A percentile compares a stretch with the other conserved stretches of the same genome.
Conservation (phyloP, 768 basidiomycete genomes). For the Leccinum aurantiacum region DNA sequence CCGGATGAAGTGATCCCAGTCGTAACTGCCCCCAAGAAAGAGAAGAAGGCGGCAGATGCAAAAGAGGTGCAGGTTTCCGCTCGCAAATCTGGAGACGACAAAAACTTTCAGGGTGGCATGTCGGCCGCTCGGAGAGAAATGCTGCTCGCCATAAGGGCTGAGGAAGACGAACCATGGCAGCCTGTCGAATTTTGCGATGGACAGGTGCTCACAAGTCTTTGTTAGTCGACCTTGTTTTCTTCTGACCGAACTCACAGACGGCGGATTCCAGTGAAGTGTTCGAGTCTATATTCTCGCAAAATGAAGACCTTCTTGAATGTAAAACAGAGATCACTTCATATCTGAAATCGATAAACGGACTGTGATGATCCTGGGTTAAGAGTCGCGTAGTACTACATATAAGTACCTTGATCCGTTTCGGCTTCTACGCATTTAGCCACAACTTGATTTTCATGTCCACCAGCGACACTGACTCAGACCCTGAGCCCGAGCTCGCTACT, state of each 20-base stretch:
- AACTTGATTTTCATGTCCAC: slow-evolving; percentile 34
- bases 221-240: background rate
- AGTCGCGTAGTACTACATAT: background rate
- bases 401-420: slow-evolving; percentile 1
- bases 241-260: slow-evolving; percentile 43
- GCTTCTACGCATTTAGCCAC: background rate
- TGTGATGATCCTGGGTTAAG: slow-evolving; percentile 33
- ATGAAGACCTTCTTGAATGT: slow-evolving; percentile 48
- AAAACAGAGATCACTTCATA: slow-evolving; percentile 56
- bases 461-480: slow-evolving; percentile 62
- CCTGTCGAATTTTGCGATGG: slow-evolving; percentile 63
- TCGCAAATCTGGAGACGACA: slow-evolving; percentile 63
- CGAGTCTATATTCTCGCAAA: slow-evolving; percentile 64
- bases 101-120: slow-evolving; percentile 61
- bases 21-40: slow-evolving; percentile 47
- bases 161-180: slow-evolving; percentile 80
- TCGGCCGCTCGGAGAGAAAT: slow-evolving; percentile 76
- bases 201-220: slow-evolving; percentile 45
- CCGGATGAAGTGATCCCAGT: slow-evolving; percentile 65
- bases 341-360: slow-evolving; percentile 55
- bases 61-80: slow-evolving; percentile 79
- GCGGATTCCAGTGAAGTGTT: slow-evolving; percentile 55
- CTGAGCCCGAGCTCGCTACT: slow-evolving; percentile 33
- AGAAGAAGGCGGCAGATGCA: slow-evolving; percentile 57
- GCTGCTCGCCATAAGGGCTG: slow-evolving; percentile 65